Base-by-base conservation (phyloP, 2,329 filamentous ascomycete species). In the Colletotrichum neosansevieriae region DNA sequence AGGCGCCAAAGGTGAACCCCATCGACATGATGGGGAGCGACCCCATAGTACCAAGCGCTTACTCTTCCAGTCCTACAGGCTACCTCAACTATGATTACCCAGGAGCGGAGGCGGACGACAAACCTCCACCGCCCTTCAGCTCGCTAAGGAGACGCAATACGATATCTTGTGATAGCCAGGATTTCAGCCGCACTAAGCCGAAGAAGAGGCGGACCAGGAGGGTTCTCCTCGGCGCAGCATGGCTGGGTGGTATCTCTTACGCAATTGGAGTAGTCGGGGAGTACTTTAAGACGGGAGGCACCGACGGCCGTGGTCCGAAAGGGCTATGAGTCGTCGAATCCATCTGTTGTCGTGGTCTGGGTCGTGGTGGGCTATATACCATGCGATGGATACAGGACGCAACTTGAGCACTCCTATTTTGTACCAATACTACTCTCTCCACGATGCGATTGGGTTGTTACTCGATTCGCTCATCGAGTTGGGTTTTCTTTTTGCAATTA, bases 31-130 rank as follows among this genome's bases (percentile, higher is more conserved):
- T 83, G 74, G 82, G 83, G 53, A 79, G 76, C 62, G 74, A 78
- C 4, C 73, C 76, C 4, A 78, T 81, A 11, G 75, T 78, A 3
- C 77, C 81, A 2, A 79, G 81, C 6, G 85, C 86, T 5, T 87
- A 86, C 59, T 91, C 89, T 74, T 87, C 88, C 17, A 89, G 86
- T 38, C 89, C 89, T 1, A 91, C 89, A 1, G 89, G 88, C 0
- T 91, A 89, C 73, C 86, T 91, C 49, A 90, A 89, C 71, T 87
- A 89, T 71, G 86, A 89, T 69, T 67, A 78, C 49, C 80, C 76
- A 42, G 72, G 73, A 42, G 71, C 75, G 11, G 77, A 79, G 19
- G 61, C 73, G 13, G 32, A 60, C 40, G 67, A 71, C 29, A 78
- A 78, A 64, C 77, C 76, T 3, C 73, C 75, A 10, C 76, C 80